Percentiles rank a stretch among this genome's conserved stretches.
Evolutionary conservation across 257 asterid genomes (phyloP).

Genomic region (Catharanthus roseus): DNA sequence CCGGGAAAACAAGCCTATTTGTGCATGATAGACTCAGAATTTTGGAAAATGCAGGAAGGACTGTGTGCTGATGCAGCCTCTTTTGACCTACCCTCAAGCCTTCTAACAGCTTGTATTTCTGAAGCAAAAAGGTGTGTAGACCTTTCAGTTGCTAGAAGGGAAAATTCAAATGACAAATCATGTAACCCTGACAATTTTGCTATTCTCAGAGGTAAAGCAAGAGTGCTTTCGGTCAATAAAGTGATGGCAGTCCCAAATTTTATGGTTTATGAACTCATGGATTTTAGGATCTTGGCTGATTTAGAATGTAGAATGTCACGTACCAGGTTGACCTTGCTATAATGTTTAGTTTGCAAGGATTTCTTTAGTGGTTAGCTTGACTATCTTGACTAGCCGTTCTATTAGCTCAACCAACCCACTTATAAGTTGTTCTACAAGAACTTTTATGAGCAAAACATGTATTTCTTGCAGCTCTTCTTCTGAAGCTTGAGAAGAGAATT

Average conservation of each 20-base stretch:
- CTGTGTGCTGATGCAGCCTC: slow-evolving; percentile 98
- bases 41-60: slow-evolving; percentile 64
- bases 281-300: background rate
- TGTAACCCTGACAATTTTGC: slow-evolving; percentile 93
- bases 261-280: background rate
- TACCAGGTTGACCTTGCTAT: background rate
- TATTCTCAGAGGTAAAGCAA: slow-evolving; percentile 72
- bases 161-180: slow-evolving; percentile 68
- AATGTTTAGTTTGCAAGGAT: background rate
- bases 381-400: background rate
- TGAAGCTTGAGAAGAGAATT: slow-evolving; percentile 86
- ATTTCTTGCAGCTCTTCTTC: slow-evolving; percentile 80
- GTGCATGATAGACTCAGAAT: slow-evolving; percentile 6
- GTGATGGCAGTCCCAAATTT: background rate
- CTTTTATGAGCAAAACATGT: slow-evolving; percentile 21
- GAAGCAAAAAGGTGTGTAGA: slow-evolving; percentile 82
- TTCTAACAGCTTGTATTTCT: slow-evolving; percentile 81
- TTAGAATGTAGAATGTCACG: background rate
- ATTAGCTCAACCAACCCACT: background rate
- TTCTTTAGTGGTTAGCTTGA: background rate
- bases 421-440: background rate
- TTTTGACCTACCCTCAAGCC: slow-evolving; percentile 83
- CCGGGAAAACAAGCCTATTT: slow-evolving; percentile 10
- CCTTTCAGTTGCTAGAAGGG: slow-evolving; percentile 68
- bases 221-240: background rate